Conservation (phyloP, 176 grass and related monocot genomes). For the Tuctoria greenei region DNA sequence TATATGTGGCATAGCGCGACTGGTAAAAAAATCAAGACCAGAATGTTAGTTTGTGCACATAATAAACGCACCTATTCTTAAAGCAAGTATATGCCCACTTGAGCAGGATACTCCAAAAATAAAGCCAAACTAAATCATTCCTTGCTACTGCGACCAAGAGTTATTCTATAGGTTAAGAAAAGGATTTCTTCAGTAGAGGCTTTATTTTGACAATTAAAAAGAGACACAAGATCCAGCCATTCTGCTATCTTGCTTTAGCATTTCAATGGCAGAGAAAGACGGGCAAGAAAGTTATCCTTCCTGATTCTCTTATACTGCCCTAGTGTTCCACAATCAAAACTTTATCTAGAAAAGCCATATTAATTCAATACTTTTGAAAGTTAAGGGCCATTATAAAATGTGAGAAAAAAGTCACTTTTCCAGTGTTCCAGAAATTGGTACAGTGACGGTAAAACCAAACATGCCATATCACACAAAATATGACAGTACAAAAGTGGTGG, state of each 20-base stretch:
- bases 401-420: no score
- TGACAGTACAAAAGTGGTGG: not conserved
- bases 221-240: not conserved
- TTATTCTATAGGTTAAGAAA: not conserved
- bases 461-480: no score
- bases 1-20: conserved; percentile 91
- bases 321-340: not conserved
- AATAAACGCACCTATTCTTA: conserved; percentile 1
- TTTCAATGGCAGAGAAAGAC: not conserved
- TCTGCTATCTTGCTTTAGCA: conserved; percentile 8
- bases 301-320: not conserved
- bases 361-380: not conserved
- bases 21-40: conserved; percentile 41
- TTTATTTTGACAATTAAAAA: not conserved
- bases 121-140: conserved; percentile 8
- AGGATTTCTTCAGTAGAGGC: not conserved
- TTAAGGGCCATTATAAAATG: conserved; percentile 4
- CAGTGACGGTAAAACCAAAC: no score
- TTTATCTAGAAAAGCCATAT: conserved; percentile 6
- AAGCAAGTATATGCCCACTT: conserved; percentile 19
- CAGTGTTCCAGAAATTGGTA: no score
- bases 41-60: conserved; percentile 21
- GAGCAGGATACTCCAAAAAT: conserved; percentile 7
- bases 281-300: not conserved
- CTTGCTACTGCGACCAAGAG: not conserved